Percentiles rank a stretch among this genome's conserved stretches.
Evolutionary conservation across 2,329 filamentous ascomycete genomes (phyloP).

Genomic region (Ophiostoma fasciatum): DNA sequence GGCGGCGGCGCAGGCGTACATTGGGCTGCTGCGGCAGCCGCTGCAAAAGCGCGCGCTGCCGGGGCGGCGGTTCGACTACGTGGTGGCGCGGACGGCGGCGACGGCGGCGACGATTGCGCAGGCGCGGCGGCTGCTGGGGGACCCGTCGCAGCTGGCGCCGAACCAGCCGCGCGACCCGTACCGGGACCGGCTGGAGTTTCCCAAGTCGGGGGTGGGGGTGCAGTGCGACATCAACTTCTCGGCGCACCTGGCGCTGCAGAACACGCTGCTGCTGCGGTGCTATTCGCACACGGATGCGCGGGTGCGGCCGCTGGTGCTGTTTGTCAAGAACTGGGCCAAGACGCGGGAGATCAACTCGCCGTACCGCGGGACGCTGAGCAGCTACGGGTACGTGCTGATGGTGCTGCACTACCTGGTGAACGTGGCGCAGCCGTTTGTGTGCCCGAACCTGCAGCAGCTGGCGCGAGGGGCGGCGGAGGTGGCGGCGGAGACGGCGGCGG

Average conservation of each 20-base stretch:
- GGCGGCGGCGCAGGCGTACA: constrained; percentile 32
- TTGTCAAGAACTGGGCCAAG: constrained; percentile 87
- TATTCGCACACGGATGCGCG: constrained; percentile 69
- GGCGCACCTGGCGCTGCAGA: constrained; percentile 68
- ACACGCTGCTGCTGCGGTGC: constrained; percentile 67
- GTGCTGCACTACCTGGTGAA: constrained; percentile 83
- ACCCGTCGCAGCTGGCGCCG: constrained; percentile 34
- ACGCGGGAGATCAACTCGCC: constrained; percentile 71
- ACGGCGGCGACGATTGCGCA: constrained; percentile 22
- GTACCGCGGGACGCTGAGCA: constrained; percentile 73
- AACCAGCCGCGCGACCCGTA: constrained; percentile 39
- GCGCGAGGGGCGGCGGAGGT: constrained; percentile 25
- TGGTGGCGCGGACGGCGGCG: constrained; percentile 23
- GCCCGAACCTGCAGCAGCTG: constrained; percentile 63
- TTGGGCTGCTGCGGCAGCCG: constrained; percentile 31
- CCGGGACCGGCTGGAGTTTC: constrained; percentile 56
- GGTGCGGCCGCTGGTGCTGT: constrained; percentile 64
- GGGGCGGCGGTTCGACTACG: constrained; percentile 16
- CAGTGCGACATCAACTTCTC: constrained; percentile 90
- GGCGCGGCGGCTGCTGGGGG: constrained; percentile 29
- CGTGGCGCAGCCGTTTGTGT: constrained; percentile 62
- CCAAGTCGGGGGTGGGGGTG: constrained; percentile 61
- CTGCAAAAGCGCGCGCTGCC: constrained; percentile 13
- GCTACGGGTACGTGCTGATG: constrained; percentile 88
- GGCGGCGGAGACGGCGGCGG: too few species aligned